phyloP scores from a whole-genome alignment of 2,329 filamentous ascomycete species.

The Epichloe gansuensis region DNA sequence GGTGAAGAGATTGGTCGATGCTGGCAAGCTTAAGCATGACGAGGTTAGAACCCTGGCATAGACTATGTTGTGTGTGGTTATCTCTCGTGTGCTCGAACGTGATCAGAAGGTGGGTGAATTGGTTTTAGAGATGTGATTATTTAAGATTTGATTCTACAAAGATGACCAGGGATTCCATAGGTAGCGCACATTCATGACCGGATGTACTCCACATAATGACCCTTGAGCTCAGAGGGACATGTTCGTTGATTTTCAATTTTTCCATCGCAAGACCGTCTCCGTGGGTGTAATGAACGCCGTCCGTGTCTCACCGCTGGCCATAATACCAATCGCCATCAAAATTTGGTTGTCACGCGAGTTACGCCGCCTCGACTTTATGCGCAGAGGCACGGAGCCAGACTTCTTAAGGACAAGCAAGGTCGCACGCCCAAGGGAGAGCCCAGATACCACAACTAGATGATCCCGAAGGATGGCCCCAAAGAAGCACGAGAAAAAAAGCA shows the following conservation, averaged over 20 bases:
- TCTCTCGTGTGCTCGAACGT: not conserved
- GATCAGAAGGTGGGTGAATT: not conserved
- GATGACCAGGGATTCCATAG: not conserved
- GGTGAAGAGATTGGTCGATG: constrained; percentile 63
- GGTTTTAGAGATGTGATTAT: not conserved
- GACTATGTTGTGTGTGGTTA: not conserved
- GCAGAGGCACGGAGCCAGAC: too few relatives aligned
- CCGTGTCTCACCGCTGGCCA: too few relatives aligned
- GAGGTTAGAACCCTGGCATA: constrained; percentile 57
- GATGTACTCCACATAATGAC: not conserved
- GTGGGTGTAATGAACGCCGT: too few relatives aligned
- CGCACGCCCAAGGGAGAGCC: too few relatives aligned
- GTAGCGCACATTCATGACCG: not conserved
- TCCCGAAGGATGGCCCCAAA: too few relatives aligned
- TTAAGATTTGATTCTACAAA: not conserved
- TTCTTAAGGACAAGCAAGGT: too few relatives aligned
- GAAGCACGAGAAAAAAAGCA: too few relatives aligned
- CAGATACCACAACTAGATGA: too few relatives aligned
- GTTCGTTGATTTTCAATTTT: not conserved
- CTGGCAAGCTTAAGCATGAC: constrained; percentile 76
- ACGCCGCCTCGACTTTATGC: too few relatives aligned
- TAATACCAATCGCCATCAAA: too few relatives aligned
- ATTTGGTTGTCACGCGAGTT: too few relatives aligned
- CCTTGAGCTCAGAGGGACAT: not conserved
- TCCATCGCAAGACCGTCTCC: too few relatives aligned